Evolutionary conservation across 2,329 filamentous ascomycete species (phyloP).

Genomic region (Westerdykella sp.): DNA sequence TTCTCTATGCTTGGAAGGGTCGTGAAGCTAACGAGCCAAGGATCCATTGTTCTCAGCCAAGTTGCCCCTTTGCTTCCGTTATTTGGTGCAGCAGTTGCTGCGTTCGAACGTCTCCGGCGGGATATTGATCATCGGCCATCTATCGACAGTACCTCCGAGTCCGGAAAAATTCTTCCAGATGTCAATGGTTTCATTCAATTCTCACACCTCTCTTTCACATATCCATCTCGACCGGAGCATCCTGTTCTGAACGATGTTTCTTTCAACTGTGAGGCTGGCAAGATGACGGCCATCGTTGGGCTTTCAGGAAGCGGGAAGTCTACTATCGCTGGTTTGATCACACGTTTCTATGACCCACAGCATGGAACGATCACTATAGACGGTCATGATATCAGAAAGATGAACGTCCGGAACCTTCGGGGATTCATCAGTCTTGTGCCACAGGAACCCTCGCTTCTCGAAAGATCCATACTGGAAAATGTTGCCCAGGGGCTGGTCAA

Average conservation of each 20-base stretch:
- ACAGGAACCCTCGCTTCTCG: constrained; percentile 48
- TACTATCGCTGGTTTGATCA: constrained; percentile 36
- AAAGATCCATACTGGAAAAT: constrained; percentile 50
- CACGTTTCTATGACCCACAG: constrained; percentile 38
- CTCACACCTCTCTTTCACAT: constrained; percentile 37
- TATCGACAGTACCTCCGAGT: constrained; percentile 34
- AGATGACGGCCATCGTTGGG: constrained; percentile 41
- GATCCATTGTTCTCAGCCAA: constrained; percentile 43
- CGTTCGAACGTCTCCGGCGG: constrained; percentile 53
- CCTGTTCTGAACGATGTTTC: constrained; percentile 36
- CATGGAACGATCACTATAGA: constrained; percentile 53
- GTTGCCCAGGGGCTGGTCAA: constrained; percentile 48
- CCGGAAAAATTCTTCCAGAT: constrained; percentile 17
- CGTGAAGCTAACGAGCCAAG: constrained; percentile 19
- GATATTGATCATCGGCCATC: constrained; percentile 49
- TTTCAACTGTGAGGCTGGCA: constrained; percentile 33
- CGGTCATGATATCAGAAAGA: constrained; percentile 42
- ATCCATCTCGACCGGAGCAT: constrained; percentile 37
- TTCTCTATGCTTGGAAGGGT: not conserved
- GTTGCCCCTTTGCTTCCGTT: constrained; percentile 46
- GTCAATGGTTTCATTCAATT: constrained; percentile 46
- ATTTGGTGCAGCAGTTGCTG: constrained; percentile 45
- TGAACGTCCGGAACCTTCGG: constrained; percentile 35
- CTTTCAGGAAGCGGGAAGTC: constrained; percentile 40
- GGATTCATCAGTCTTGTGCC: constrained; percentile 42